Percentiles rank a stretch among this genome's conserved stretches.
Evolutionary conservation across 441 rosid species (phyloP).

Genomic region (Hura crepitans): DNA sequence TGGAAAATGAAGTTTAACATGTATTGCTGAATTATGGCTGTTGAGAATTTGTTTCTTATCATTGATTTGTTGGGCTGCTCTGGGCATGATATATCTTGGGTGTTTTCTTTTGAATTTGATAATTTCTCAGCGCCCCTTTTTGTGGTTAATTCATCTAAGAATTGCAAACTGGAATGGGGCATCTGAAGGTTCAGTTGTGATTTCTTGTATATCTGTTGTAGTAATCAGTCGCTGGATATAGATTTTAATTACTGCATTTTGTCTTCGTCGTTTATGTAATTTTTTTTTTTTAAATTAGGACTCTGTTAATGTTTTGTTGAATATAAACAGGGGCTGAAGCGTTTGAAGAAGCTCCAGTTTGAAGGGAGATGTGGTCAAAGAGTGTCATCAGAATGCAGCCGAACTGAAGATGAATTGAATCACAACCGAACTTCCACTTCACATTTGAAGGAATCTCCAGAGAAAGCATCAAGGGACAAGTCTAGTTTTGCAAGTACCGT

Average conservation of each 20-base stretch:
- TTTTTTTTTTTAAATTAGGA: no score
- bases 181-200: not conserved
- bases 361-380: conserved; percentile 50
- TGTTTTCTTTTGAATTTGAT: no score
- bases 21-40: no score
- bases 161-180: no score
- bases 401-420: conserved; percentile 40
- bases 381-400: conserved; percentile 31
- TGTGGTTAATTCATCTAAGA: no score
- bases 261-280: not conserved
- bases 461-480: conserved; percentile 32
- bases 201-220: not conserved
- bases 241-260: not conserved
- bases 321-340: conserved; percentile 50
- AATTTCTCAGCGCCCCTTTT: no score
- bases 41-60: no score
- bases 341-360: conserved; percentile 57
- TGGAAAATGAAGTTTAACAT: no score
- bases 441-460: conserved; percentile 35
- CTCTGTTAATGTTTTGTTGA: no score
- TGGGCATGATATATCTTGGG: no score
- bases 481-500: conserved; percentile 32
- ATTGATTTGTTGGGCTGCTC: no score
- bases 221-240: not conserved
- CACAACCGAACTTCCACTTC: conserved; percentile 17